Evolutionary conservation across 2,329 filamentous ascomycete genomes (phyloP).

Genomic region (Xylariaceae sp.): DNA sequence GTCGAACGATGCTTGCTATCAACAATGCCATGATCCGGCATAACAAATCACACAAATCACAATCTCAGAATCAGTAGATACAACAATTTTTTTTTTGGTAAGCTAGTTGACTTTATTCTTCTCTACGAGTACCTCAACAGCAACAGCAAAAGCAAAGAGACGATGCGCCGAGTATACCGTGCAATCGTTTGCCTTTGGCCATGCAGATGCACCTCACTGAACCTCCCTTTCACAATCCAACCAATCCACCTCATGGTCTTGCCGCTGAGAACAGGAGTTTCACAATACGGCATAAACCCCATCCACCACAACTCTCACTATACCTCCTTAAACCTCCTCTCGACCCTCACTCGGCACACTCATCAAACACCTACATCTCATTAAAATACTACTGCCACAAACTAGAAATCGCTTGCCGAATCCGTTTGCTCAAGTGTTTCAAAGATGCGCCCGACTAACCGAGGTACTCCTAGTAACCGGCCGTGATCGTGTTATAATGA

Average conservation of each 20-base stretch:
- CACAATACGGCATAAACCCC: too few relatives aligned
- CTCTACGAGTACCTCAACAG: background rate
- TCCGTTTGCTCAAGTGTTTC: background rate
- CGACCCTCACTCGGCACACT: background rate
- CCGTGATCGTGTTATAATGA: slow-evolving; percentile 30
- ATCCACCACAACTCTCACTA: too few relatives aligned
- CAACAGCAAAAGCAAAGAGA: background rate
- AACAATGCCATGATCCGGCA: too few relatives aligned
- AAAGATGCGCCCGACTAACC: background rate
- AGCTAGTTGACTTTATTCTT: background rate
- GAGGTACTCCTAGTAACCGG: slow-evolving; percentile 23
- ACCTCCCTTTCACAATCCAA: too few relatives aligned
- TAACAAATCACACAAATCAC: background rate
- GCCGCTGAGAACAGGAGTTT: too few relatives aligned
- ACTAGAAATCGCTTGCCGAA: background rate
- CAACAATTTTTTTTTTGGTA: background rate
- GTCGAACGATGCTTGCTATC: too few relatives aligned
- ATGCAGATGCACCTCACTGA: too few relatives aligned
- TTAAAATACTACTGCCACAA: background rate
- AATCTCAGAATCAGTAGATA: background rate
- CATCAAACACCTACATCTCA: background rate
- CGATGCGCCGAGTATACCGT: background rate
- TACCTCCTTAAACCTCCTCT: background rate
- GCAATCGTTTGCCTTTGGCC: too few relatives aligned
- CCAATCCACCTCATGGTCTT: too few relatives aligned